Conservation (phyloP, 371 early-diverging fungal genomes). For the Mortierella polycephala region DNA sequence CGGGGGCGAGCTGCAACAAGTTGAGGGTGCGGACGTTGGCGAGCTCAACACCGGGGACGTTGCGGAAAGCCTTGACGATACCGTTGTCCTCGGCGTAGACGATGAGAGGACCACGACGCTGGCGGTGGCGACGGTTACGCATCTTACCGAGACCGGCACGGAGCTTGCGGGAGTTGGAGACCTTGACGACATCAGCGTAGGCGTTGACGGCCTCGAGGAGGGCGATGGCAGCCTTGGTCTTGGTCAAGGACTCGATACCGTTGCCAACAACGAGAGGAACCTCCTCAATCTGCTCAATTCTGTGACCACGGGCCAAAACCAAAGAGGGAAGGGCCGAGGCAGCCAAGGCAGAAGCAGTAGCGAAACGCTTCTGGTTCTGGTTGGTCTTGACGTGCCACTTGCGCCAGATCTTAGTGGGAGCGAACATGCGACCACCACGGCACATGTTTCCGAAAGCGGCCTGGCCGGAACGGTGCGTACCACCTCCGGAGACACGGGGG, state of each 20-base stretch:
- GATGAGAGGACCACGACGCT: conserved; percentile 98
- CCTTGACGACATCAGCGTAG: conserved; percentile 97
- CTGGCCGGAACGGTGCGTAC: conserved; percentile 99
- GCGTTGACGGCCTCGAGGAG: conserved; percentile 95
- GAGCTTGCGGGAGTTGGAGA: conserved; percentile 96
- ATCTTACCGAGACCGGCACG: conserved; percentile 99
- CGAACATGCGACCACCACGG: conserved; percentile 99
- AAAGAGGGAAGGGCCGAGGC: conserved; percentile 97
- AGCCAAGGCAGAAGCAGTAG: conserved; percentile 98
- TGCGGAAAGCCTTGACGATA: conserved; percentile 97
- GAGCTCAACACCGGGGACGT: conserved; percentile 99
- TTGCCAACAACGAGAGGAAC: conserved; percentile 97
- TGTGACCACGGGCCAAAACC: conserved; percentile 99
- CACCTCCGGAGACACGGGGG: conserved; percentile 99
- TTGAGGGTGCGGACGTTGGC: conserved; percentile 94
- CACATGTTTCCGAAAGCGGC: conserved; percentile 99
- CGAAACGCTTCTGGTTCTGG: conserved; percentile 98
- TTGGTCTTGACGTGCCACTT: conserved; percentile 99
- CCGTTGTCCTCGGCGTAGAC: conserved; percentile 97
- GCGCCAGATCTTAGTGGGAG: conserved; percentile 99
- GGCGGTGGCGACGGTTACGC: conserved; percentile 99
- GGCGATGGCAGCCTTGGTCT: conserved; percentile 97
- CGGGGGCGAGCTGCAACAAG: conserved; percentile 99
- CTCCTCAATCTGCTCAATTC: conserved; percentile 94
- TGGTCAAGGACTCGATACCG: conserved; percentile 85